phyloP scores from a whole-genome alignment of 2,329 filamentous ascomycete species.

The Neonectria neomacrospora region DNA sequence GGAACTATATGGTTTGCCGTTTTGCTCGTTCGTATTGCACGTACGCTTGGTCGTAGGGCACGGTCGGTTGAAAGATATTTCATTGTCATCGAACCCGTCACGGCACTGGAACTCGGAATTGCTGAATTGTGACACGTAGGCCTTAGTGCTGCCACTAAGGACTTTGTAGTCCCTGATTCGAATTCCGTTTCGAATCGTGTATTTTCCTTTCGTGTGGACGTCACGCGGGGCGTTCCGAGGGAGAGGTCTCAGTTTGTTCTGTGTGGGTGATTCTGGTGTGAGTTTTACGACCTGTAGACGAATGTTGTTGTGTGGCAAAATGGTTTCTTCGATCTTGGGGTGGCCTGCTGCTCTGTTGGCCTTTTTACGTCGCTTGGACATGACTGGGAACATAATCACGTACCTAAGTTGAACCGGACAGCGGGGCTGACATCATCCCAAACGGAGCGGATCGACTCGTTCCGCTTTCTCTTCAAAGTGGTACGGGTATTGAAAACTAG shows the following conservation, averaged over 20 bases:
- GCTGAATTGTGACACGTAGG: not conserved
- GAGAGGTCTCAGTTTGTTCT: conserved; percentile 39
- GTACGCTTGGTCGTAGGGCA: conserved; percentile 20
- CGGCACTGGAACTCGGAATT: conserved; percentile 44
- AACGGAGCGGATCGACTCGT: conserved; percentile 33
- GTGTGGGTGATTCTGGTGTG: too few relatives aligned
- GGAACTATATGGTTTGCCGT: not conserved
- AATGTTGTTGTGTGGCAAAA: not conserved
- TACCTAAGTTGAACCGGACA: conserved; percentile 11
- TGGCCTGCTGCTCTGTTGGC: conserved; percentile 5
- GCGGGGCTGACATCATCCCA: not conserved
- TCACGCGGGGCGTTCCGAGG: conserved; percentile 42
- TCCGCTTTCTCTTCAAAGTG: conserved; percentile 28
- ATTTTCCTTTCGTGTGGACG: conserved; percentile 43
- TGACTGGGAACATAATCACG: not conserved
- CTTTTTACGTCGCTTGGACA: not conserved
- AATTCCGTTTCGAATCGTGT: conserved; percentile 44
- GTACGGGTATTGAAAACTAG: not conserved
- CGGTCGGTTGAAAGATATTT: conserved; percentile 32
- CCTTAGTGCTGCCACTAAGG: conserved; percentile 19
- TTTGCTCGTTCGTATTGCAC: not conserved
- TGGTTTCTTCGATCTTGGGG: not conserved
- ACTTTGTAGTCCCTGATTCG: conserved; percentile 46
- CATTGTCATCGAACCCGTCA: conserved; percentile 46
- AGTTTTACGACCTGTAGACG: not conserved